Conservation (phyloP, 208 protist species). For the Phytomonas sp. region DNA sequence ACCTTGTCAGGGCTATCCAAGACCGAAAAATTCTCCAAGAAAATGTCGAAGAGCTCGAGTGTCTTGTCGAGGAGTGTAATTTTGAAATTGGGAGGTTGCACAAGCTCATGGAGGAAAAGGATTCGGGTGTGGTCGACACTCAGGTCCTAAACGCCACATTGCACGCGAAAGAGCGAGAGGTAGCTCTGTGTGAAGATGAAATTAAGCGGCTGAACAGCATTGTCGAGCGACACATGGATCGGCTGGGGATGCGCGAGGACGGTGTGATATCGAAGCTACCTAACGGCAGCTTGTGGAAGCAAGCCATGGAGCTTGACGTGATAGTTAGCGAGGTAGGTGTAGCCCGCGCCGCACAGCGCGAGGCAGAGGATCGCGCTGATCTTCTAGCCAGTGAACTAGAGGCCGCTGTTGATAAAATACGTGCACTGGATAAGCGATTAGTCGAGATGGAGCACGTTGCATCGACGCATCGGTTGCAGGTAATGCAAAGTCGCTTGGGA, state of each 20-base stretch:
- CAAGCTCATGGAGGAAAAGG: conserved; percentile 34
- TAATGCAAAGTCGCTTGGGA: conserved; percentile 12
- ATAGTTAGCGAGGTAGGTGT: conserved; percentile 55
- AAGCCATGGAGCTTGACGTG: conserved; percentile 29
- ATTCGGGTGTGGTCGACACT: conserved; percentile 14
- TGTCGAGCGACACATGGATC: conserved; percentile 40
- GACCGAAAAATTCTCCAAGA: conserved; percentile 57
- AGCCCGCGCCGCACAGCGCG: conserved; percentile 44
- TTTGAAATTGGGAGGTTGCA: conserved; percentile 54
- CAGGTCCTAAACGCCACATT: conserved; percentile 32
- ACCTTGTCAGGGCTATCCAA: conserved; percentile 65
- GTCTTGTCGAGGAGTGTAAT: conserved; percentile 47
- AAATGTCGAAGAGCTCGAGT: conserved; percentile 51
- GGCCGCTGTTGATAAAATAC: conserved; percentile 64
- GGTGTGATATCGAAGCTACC: neutral
- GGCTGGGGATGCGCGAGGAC: conserved; percentile 14
- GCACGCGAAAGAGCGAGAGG: conserved; percentile 67
- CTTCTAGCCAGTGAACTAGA: conserved; percentile 54
- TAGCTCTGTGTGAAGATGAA: conserved; percentile 72
- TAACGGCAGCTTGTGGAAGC: conserved; percentile 21
- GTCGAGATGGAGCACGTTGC: conserved; percentile 58
- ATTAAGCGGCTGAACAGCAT: conserved; percentile 51
- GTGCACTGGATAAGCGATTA: conserved; percentile 58
- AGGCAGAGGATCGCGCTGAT: conserved; percentile 51
- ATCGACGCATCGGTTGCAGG: conserved; percentile 25